A percentile compares a stretch with the other conserved stretches of the same genome.
phyloP scores from a whole-genome alignment of 208 protist genomes.

The Leishmania braziliensis region DNA sequence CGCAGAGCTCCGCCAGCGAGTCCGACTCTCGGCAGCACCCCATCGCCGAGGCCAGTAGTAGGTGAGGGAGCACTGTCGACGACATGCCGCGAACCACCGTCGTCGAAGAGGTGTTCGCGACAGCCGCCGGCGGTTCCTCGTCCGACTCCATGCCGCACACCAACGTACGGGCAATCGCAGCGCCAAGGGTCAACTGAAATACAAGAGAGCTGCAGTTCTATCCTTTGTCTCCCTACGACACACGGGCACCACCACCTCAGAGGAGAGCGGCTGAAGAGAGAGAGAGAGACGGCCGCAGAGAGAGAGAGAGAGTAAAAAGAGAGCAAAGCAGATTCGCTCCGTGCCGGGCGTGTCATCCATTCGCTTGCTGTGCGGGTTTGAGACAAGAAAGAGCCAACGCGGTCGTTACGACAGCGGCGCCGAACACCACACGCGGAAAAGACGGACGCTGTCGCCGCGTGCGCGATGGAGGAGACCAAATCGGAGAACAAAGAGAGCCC shows the following conservation, averaged over 20 bases:
- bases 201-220: neutral
- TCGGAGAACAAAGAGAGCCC: neutral
- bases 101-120: neutral
- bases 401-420: neutral
- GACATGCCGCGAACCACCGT: neutral
- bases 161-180: neutral
- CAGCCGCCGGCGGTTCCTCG: constrained; percentile 23
- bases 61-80: neutral
- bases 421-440: neutral
- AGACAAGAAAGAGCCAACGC: neutral
- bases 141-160: constrained; percentile 12
- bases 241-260: neutral
- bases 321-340: neutral
- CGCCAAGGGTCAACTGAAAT: neutral
- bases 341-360: neutral
- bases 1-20: constrained; percentile 10
- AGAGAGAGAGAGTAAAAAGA: constrained; percentile 2
- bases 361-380: neutral
- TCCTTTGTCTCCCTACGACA: neutral
- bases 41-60: neutral
- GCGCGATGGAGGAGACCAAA: neutral
- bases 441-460: neutral
- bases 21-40: constrained; percentile 1
- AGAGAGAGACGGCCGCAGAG: neutral
- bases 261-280: neutral